A percentile compares a stretch with the other conserved stretches of the same genome.
Evolutionary conservation across 257 asterid species (phyloP).

Genomic region (Solanum megistacrolobum): DNA sequence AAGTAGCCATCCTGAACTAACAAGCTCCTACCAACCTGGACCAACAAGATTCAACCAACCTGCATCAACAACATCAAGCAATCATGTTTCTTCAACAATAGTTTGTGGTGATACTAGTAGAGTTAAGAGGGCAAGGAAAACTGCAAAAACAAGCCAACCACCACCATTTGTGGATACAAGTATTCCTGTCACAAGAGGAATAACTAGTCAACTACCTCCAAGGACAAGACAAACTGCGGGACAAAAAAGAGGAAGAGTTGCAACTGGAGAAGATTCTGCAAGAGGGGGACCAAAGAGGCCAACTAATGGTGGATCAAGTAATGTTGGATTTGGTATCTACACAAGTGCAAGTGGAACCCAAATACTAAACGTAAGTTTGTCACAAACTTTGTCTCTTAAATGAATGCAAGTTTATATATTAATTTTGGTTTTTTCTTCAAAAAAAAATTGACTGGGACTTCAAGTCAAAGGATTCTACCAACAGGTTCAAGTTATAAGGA

Average conservation of each 20-base stretch:
- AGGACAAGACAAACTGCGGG: neutral
- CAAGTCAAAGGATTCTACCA: neutral
- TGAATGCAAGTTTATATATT: no score
- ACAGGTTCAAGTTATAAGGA: no score
- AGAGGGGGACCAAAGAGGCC: neutral
- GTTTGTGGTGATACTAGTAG: neutral
- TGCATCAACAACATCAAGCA: neutral
- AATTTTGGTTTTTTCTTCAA: no score
- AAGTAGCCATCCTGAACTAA: no score
- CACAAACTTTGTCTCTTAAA: neutral
- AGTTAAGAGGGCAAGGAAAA: neutral
- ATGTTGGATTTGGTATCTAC: neutral
- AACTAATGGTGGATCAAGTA: neutral
- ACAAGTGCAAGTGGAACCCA: neutral
- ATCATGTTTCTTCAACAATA: neutral
- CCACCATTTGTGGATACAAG: neutral
- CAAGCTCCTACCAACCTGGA: no score
- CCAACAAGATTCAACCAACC: neutral
- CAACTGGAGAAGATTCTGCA: neutral
- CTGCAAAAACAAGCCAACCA: neutral
- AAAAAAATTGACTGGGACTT: neutral
- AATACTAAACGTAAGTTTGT: neutral
- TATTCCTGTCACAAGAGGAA: neutral
- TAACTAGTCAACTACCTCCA: neutral
- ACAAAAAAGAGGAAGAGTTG: neutral